These are phyloP conservation scores for Hypoxylon sp. DNA, from an alignment of 2,329 filamentous ascomycete genomes.

Conservation along the genomic window DNA sequence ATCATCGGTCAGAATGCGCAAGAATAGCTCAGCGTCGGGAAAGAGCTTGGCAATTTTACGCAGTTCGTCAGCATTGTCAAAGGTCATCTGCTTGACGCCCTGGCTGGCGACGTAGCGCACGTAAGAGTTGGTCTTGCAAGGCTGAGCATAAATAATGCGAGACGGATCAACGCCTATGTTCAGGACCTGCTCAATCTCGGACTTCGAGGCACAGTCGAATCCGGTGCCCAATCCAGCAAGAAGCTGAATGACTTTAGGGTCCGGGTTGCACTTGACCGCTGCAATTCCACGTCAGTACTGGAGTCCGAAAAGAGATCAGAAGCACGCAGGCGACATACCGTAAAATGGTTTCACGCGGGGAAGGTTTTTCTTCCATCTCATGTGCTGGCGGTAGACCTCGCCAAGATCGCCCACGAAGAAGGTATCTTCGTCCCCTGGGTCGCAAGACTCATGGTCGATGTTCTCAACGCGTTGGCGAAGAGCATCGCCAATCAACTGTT, in stretches of 20 bases:
- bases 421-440: slow-evolving; percentile 93
- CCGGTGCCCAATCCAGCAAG: slow-evolving; percentile 90
- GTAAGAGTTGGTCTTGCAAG: slow-evolving; percentile 99
- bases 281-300: slow-evolving; percentile 33
- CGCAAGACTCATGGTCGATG: slow-evolving; percentile 89
- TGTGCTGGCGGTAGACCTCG: slow-evolving; percentile 97
- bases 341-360: slow-evolving; percentile 96
- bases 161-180: slow-evolving; percentile 84
- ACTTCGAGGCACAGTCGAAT: slow-evolving; percentile 98
- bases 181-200: slow-evolving; percentile 93
- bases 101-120: slow-evolving; percentile 87
- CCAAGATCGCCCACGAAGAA: slow-evolving; percentile 99
- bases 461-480: slow-evolving; percentile 85
- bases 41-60: slow-evolving; percentile 96
- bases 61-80: slow-evolving; percentile 97
- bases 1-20: slow-evolving; percentile 97
- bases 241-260: slow-evolving; percentile 87
- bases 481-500: slow-evolving; percentile 87
- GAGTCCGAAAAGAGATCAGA: background rate
- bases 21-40: slow-evolving; percentile 88
- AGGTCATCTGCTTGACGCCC: slow-evolving; percentile 98
- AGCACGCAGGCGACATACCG: slow-evolving; percentile 66
- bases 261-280: slow-evolving; percentile 99
- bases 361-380: slow-evolving; percentile 97
- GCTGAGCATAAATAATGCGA: slow-evolving; percentile 98